Evolutionary conservation across 2,329 filamentous ascomycete genomes (phyloP).

Genomic region (Arthrobotrys pseudoclavata): DNA sequence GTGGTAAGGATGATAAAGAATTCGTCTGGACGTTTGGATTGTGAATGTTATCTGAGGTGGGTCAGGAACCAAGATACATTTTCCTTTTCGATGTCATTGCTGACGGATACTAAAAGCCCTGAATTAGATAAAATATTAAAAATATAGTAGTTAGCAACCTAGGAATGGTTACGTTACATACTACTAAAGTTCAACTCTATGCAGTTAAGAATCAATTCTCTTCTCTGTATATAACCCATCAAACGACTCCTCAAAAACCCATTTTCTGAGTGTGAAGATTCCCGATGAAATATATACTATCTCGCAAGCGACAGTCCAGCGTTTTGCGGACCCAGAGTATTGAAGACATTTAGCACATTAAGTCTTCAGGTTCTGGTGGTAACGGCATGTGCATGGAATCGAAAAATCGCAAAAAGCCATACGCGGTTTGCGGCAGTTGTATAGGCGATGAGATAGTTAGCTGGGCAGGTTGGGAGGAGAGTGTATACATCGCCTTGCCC

Average conservation of each 20-base stretch:
- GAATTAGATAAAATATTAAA: no score
- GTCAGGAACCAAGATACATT: neutral
- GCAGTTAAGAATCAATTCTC: neutral
- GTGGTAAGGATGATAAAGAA: neutral
- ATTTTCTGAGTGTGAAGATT: neutral
- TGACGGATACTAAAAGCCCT: neutral
- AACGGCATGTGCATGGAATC: no score
- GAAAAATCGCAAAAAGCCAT: no score
- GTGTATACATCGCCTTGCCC: neutral
- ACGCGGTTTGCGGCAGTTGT: neutral
- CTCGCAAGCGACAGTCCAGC: neutral
- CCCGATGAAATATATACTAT: neutral
- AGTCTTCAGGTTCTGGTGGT: no score
- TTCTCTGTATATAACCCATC: neutral
- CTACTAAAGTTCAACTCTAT: neutral
- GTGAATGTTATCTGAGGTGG: slow-evolving; percentile 8
- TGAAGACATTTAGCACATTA: neutral
- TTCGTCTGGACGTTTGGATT: neutral
- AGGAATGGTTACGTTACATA: no score
- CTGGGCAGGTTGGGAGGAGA: slow-evolving; percentile 12
- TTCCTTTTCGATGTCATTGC: neutral
- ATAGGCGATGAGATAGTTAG: neutral
- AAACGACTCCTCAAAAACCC: neutral
- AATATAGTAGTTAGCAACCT: no score
- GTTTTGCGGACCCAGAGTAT: neutral